Conservation (phyloP, 805 yeast species). For the Teunomyces gatunensis region DNA sequence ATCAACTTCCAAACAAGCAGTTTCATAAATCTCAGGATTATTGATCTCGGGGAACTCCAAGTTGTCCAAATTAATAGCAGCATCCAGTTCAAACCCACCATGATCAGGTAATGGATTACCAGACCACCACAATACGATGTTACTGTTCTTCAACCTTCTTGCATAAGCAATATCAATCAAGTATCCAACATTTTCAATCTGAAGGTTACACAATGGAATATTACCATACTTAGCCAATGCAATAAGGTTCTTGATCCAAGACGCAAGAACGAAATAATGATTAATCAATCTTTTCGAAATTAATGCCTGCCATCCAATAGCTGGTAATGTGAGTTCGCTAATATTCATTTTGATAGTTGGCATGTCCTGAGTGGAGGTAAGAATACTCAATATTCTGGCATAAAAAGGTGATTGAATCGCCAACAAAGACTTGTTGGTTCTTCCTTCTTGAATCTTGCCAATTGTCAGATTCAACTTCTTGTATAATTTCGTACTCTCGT, state of each 20-base stretch:
- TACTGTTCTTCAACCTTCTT: conserved; percentile 60
- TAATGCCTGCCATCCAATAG: conserved; percentile 77
- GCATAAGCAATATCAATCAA: conserved; percentile 87
- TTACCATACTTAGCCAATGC: conserved; percentile 68
- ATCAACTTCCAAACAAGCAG: conserved; percentile 74
- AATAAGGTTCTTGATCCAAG: conserved; percentile 67
- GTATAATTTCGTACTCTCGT: conserved; percentile 53
- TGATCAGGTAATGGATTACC: conserved; percentile 73
- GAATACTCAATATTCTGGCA: conserved; percentile 41
- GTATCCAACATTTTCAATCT: conserved; percentile 71
- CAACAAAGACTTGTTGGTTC: conserved; percentile 61
- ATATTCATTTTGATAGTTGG: conserved; percentile 64
- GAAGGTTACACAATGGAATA: conserved; percentile 83
- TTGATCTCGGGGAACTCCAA: conserved; percentile 70
- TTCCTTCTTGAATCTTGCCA: conserved; percentile 53
- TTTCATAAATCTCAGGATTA: conserved; percentile 73
- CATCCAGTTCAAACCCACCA: conserved; percentile 77
- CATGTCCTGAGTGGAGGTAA: conserved; percentile 50
- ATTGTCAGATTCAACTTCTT: conserved; percentile 56
- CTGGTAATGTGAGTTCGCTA: conserved; percentile 60
- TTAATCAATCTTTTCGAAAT: conserved; percentile 63
- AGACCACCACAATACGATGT: conserved; percentile 93
- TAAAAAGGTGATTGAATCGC: conserved; percentile 73
- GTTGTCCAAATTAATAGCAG: conserved; percentile 51
- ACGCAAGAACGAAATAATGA: conserved; percentile 69